A percentile compares a stretch with the other conserved stretches of the same genome.
phyloP scores from a whole-genome alignment of 2,329 filamentous ascomycete species.

The Hymenoscyphus repandus region DNA sequence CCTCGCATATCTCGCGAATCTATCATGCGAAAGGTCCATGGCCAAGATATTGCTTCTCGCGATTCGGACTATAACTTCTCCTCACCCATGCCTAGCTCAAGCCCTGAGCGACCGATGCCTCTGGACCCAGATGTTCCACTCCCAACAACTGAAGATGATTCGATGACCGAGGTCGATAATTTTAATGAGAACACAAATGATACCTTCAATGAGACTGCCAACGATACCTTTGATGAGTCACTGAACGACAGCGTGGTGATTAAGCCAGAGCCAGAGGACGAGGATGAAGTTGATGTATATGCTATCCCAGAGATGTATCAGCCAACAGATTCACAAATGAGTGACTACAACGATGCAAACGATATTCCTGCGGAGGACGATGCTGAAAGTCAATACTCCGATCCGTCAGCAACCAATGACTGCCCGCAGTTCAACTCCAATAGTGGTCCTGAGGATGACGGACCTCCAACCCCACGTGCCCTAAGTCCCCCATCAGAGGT shows the following conservation, averaged over 20 bases:
- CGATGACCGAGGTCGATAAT: slow-evolving; percentile 37
- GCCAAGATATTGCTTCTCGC: slow-evolving; percentile 44
- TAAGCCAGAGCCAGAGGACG: slow-evolving; percentile 53
- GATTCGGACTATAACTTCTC: slow-evolving; percentile 61
- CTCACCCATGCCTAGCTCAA: slow-evolving; percentile 54
- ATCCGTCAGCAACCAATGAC: slow-evolving; percentile 30
- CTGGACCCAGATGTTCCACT: slow-evolving; percentile 88
- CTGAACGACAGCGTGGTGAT: slow-evolving; percentile 56
- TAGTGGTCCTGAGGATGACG: slow-evolving; percentile 41
- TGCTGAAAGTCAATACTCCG: slow-evolving; percentile 45
- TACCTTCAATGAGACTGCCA: too few relatives aligned
- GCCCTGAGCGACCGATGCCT: slow-evolving; percentile 50
- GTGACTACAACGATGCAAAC: slow-evolving; percentile 16
- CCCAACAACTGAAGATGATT: slow-evolving; percentile 71
- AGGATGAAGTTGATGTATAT: slow-evolving; percentile 61
- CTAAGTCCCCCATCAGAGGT: slow-evolving; percentile 33
- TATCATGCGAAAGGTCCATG: slow-evolving; percentile 83
- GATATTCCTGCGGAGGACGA: slow-evolving; percentile 19
- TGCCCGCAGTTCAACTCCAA: slow-evolving; percentile 21
- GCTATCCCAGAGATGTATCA: slow-evolving; percentile 63
- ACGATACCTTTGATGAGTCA: slow-evolving; percentile 38
- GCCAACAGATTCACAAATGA: slow-evolving; percentile 41
- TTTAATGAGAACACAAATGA: too few relatives aligned
- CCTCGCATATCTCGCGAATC: slow-evolving; percentile 88
- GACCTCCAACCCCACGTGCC: slow-evolving; percentile 45